Evolutionary conservation across 2,329 filamentous ascomycete genomes (phyloP).

Genomic region (Podosphaera fusca): DNA sequence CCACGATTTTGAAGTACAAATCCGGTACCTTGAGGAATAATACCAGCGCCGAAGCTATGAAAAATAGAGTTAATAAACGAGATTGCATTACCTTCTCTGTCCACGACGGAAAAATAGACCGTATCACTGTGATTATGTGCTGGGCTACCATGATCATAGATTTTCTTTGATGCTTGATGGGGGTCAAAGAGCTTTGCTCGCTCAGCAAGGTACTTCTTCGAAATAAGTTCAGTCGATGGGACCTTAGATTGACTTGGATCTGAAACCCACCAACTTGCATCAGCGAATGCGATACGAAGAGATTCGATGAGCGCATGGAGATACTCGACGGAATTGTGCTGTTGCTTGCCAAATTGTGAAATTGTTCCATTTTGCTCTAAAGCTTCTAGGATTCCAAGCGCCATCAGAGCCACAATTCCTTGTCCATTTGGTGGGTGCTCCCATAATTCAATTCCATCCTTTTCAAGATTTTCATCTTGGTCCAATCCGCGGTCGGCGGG

Average conservation of each 20-base stretch:
- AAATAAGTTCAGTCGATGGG: slow-evolving; percentile 47
- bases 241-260: slow-evolving; percentile 55
- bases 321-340: slow-evolving; percentile 65
- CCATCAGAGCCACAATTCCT: slow-evolving; percentile 85
- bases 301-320: slow-evolving; percentile 76
- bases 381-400: slow-evolving; percentile 73
- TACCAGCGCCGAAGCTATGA: slow-evolving; percentile 64
- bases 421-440: slow-evolving; percentile 94
- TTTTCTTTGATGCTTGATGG: slow-evolving; percentile 32
- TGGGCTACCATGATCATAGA: slow-evolving; percentile 52
- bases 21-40: slow-evolving; percentile 66
- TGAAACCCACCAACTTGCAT: slow-evolving; percentile 73
- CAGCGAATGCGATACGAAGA: slow-evolving; percentile 72
- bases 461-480: slow-evolving; percentile 18
- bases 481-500: slow-evolving; percentile 20
- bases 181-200: slow-evolving; percentile 37
- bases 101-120: slow-evolving; percentile 77
- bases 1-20: slow-evolving; percentile 92
- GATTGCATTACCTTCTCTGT: slow-evolving; percentile 65
- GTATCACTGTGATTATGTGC: slow-evolving; percentile 76
- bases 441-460: slow-evolving; percentile 56
- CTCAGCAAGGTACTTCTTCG: slow-evolving; percentile 48
- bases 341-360: slow-evolving; percentile 38
- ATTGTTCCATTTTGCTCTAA: slow-evolving; percentile 57
- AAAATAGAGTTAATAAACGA: slow-evolving; percentile 97